These are phyloP conservation scores for Lizanozyma gosingica DNA, from an alignment of 1,139 yeast genomes.

Conservation along the genomic window DNA sequence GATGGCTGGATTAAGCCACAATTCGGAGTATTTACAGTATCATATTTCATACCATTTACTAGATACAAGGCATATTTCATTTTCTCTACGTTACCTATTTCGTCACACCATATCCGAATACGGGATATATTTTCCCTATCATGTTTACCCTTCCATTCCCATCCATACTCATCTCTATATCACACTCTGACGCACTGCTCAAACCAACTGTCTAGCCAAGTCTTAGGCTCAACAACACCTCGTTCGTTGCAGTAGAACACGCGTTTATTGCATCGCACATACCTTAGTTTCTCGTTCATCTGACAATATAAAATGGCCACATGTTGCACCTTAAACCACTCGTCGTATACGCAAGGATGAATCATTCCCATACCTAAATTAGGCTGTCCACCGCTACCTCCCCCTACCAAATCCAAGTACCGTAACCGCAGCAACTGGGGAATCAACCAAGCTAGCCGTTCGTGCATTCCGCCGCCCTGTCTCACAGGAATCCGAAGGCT, in stretches of 20 bases:
- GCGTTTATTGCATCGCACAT: conserved; percentile 26
- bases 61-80: too few species aligned
- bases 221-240: conserved; percentile 18
- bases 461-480: background rate
- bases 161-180: too few species aligned
- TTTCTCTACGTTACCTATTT: too few species aligned
- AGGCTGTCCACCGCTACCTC: conserved; percentile 24
- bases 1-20: too few species aligned
- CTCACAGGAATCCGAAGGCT: background rate
- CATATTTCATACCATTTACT: too few species aligned
- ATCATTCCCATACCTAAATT: conserved; percentile 31
- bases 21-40: too few species aligned
- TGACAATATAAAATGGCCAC: conserved; percentile 24
- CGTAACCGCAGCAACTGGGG: background rate
- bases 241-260: conserved; percentile 21
- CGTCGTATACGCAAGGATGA: conserved; percentile 31
- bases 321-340: conserved; percentile 35
- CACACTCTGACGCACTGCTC: conserved; percentile 6
- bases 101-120: too few species aligned
- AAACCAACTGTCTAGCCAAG: conserved; percentile 32
- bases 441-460: background rate
- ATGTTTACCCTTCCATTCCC: too few species aligned
- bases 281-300: conserved; percentile 14
- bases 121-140: too few species aligned
- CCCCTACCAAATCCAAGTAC: background rate